phyloP scores from a whole-genome alignment of 2,329 filamentous ascomycete genomes.

The Tolypocladium amazonense region DNA sequence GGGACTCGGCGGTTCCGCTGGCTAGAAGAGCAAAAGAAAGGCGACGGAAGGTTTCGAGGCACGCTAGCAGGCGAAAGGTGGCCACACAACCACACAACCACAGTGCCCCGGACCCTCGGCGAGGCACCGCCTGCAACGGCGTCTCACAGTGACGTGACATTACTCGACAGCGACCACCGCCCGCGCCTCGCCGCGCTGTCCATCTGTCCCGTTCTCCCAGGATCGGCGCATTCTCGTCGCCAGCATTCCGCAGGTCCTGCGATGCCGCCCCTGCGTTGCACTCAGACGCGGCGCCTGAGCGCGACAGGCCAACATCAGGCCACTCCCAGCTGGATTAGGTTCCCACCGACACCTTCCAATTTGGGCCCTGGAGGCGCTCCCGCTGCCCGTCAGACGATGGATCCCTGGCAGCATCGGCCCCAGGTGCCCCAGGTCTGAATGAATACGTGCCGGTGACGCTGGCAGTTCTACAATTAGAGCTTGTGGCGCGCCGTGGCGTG shows the following conservation, averaged over 20 bases:
- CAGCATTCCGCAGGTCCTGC: neutral
- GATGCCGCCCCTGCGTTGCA: neutral
- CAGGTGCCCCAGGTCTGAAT: neutral
- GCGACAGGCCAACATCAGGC: neutral
- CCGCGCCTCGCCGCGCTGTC: neutral
- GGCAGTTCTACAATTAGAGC: neutral
- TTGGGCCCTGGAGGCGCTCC: neutral
- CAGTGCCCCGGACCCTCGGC: too few relatives aligned
- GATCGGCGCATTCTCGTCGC: neutral
- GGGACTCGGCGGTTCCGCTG: neutral
- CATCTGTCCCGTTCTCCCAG: neutral
- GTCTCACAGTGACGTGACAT: neutral
- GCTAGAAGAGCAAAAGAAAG: neutral
- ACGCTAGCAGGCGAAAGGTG: neutral
- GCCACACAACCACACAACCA: too few relatives aligned
- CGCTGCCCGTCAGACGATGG: neutral
- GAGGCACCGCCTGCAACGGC: neutral
- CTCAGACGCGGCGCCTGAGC: neutral
- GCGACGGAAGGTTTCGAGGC: neutral
- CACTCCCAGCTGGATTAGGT: neutral
- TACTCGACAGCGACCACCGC: neutral
- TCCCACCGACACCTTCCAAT: neutral
- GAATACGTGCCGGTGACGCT: neutral
- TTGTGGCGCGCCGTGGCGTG: neutral
- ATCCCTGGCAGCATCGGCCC: neutral